Base-by-base conservation (phyloP, 495 filamentous ascomycete genomes). In the Xylaria nigripes region DNA sequence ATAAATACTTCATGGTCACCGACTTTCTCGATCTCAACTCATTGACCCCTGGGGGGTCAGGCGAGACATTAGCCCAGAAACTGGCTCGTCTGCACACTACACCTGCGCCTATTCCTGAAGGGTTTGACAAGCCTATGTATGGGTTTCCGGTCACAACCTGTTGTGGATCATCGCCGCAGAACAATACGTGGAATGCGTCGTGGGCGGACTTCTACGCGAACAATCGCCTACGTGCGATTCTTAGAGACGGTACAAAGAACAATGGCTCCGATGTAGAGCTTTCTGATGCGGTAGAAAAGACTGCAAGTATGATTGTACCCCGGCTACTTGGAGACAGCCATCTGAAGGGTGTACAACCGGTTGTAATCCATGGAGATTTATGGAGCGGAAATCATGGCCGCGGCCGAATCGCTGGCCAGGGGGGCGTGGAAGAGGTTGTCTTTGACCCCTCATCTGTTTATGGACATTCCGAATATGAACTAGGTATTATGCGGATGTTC, bases 401-500 rank as follows among this genome's bases (percentile, higher is more conserved):
- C 5, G 90, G 85, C 1, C 70, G 69, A 44, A 84, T 92, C 57
- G 78, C 74, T 0, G 81, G 61, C 1, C 51, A 73, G n/a, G 79
- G 74, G 5, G 77, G 72, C 5, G 71, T 72, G 0, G 86, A 90
- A 52, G 90, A 91, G 57, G 83, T 96, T 10, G 81, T 95, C 3
- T 96, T 85, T 71, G 91, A 96, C 70, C 83, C 90, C 19, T 82
- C 82, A 15, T 76, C 81, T 36, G 84, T 82, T 50, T 95, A 91
- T 69, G 87, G 82, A n/a, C 89, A 95, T 67, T 83, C 74, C 15
- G 91, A 96, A 75, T 96, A 83, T 72, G 91, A 96, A 65, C 65
- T 92, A 45, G 91, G 92, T 1, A 95, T 96, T 47, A 96, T 95
- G 91, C 78, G 78, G 53, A 91, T 97, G 88, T 96, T 96, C 79